Evolutionary conservation across 257 asterid species (phyloP), one percentile per base, ranked within the genome.

Genomic region (Misopates orontium): DNA sequence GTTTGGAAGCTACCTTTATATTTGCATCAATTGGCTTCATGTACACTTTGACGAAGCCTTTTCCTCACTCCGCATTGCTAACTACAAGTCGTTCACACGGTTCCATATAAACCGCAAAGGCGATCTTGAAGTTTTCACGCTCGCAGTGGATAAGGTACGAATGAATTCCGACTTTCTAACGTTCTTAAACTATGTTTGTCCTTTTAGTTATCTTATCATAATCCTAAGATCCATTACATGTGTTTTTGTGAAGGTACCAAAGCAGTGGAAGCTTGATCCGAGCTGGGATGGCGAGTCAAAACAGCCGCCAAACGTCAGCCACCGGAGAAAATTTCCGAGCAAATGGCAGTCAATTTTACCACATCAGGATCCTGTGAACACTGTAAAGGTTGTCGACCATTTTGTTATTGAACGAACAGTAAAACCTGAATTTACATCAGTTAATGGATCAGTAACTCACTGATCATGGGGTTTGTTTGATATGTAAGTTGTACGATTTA

Each of bases 11-110:
- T 94, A 94, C 78, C 95, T 94, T 40, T 94, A 94, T 45, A 49
- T 90, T 71, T 94, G 96, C 84, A 94, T 94, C 55, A 94, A 94
- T 44, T 94, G 99, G 99, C 89, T 94, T 68, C 99, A 94, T 78
- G 36, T 94, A 56, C 99, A 94, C 80, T 94, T 94, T 19, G 99
- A 94, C 14, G 99, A 94, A 77, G 99, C 99, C 17, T 94, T 94
- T 78, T 94, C 99, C 11, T 94, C 99, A 0, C 96, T 94, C 50
- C 91, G 97, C 19, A 94, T 90, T 42, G 99, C 99, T 51, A 94
- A 94, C 76, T 94, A 94, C 77, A 94, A 94, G 83, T 83, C 99
- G 0, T 94, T 90, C 67, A 90, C 99, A 39, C 88, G 99, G 66
- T 88, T 90, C 71, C 97, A 90, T 57, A 85, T 94, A 41, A 76